Percentiles rank a stretch among this genome's conserved stretches.
Evolutionary conservation across 1,139 yeast species (phyloP).

Genomic region (Pichia sp.): DNA sequence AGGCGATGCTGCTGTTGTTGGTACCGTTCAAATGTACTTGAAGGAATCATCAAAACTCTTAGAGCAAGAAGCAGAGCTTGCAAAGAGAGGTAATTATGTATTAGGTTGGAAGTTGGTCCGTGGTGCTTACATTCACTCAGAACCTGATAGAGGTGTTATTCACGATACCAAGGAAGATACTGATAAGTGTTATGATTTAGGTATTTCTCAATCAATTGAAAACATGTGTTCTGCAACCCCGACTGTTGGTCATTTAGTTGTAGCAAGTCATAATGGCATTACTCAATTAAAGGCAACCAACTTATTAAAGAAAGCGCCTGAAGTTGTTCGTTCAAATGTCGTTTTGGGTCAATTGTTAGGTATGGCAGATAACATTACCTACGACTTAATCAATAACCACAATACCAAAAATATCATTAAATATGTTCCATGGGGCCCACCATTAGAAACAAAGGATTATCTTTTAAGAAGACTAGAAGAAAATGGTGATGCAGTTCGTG

Average conservation of each 20-base stretch:
- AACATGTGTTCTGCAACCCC: conserved; percentile 50
- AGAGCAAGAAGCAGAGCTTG: conserved; percentile 56
- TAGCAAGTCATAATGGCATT: conserved; percentile 83
- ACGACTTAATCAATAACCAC: conserved; percentile 58
- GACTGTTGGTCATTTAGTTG: conserved; percentile 75
- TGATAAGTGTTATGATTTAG: conserved; percentile 69
- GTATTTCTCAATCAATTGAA: conserved; percentile 58
- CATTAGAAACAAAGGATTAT: conserved; percentile 87
- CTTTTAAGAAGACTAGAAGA: conserved; percentile 88
- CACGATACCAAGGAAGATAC: conserved; percentile 71
- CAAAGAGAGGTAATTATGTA: conserved; percentile 57
- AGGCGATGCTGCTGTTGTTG: conserved; percentile 67
- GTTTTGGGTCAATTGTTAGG: conserved; percentile 90
- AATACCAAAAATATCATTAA: conserved; percentile 75
- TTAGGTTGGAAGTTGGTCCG: conserved; percentile 91
- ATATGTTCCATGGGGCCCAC: conserved; percentile 98
- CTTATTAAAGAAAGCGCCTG: conserved; percentile 32
- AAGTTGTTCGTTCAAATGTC: conserved; percentile 47
- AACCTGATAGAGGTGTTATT: conserved; percentile 65
- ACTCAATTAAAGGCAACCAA: conserved; percentile 72
- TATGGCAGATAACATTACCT: conserved; percentile 89
- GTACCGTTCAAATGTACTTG: conserved; percentile 91
- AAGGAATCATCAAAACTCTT: conserved; percentile 62
- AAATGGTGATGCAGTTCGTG: conserved; percentile 92
- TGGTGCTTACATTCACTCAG: conserved; percentile 94